Percentiles rank a stretch among this genome's conserved stretches.
These are phyloP conservation scores for Aureobasidium subglaciale DNA, from an alignment of 2,329 filamentous ascomycete genomes.

Conservation along the genomic window DNA sequence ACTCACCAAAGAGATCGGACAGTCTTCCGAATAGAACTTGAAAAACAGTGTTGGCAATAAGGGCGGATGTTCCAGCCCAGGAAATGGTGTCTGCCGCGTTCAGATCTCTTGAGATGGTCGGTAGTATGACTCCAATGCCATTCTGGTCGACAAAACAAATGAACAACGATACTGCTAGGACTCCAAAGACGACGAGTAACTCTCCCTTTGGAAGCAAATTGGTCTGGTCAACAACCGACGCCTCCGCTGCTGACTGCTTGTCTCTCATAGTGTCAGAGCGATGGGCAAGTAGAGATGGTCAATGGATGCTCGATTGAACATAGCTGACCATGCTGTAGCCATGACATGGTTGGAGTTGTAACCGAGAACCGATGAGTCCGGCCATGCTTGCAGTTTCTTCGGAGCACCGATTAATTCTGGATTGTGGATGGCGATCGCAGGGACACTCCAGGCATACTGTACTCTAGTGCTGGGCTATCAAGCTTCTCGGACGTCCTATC, in stretches of 20 bases:
- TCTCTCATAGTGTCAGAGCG: neutral
- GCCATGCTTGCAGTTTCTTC: neutral
- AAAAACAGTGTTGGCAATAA: slow-evolving; percentile 1
- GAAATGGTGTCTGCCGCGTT: neutral
- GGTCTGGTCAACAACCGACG: neutral
- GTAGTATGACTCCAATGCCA: neutral
- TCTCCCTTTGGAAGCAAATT: neutral
- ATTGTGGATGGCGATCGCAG: too few species aligned
- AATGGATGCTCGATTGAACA: neutral
- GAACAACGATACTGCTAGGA: neutral
- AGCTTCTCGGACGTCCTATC: neutral
- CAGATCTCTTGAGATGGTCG: neutral
- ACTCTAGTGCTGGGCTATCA: neutral
- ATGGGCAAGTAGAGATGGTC: neutral
- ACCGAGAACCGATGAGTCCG: too few species aligned
- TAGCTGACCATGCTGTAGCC: neutral
- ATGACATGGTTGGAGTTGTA: too few species aligned
- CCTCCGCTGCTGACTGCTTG: neutral
- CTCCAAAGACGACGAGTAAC: neutral
- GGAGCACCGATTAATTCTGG: neutral
- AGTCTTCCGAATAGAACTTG: neutral
- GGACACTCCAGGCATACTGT: too few species aligned
- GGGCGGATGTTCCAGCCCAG: neutral
- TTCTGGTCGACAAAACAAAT: neutral
- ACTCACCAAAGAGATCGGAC: slow-evolving; percentile 1